A percentile compares a stretch with the other conserved stretches of the same genome.
These are phyloP conservation scores for Microdochium paspali DNA, from an alignment of 2,329 filamentous ascomycete genomes.

Conservation along the genomic window DNA sequence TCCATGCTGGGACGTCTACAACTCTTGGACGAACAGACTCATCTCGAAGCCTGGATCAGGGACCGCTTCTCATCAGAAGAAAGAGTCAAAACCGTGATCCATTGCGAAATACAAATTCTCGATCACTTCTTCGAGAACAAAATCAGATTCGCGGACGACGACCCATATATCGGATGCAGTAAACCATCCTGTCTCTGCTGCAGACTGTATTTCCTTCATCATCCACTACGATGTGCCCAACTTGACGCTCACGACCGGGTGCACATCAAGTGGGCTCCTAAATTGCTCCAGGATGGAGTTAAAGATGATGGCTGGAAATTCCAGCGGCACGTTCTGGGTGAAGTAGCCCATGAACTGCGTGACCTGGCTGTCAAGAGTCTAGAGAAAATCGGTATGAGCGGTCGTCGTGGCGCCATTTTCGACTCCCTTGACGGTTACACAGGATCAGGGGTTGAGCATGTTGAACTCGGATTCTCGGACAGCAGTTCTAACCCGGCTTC, in stretches of 20 bases:
- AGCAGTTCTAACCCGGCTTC: not conserved
- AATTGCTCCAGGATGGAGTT: conserved; percentile 4
- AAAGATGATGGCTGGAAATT: conserved; percentile 5
- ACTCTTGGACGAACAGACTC: conserved; percentile 16
- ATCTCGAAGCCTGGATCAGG: conserved; percentile 13
- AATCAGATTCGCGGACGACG: conserved; percentile 24
- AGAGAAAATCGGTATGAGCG: not conserved
- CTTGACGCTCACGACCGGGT: conserved; percentile 28
- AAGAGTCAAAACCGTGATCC: conserved; percentile 20
- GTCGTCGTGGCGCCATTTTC: not conserved
- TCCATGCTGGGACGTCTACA: conserved; percentile 4
- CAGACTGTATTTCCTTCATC: conserved; percentile 30
- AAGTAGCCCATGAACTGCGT: conserved; percentile 5
- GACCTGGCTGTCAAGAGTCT: not conserved
- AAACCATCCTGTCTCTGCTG: conserved; percentile 43
- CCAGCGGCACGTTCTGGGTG: conserved; percentile 13
- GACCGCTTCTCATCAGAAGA: conserved; percentile 12
- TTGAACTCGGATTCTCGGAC: not conserved
- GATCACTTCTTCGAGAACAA: conserved; percentile 29
- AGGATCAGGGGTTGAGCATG: not conserved
- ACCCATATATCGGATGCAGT: conserved; percentile 39
- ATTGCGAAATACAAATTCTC: conserved; percentile 37
- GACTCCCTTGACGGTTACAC: not conserved
- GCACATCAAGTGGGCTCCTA: conserved; percentile 29
- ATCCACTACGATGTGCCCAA: conserved; percentile 21